Evolutionary conservation across 225 moss, liverwort and hornwort genomes (phyloP), one percentile per base, ranked within the genome.

Genomic region (Anthoceros angustus): DNA sequence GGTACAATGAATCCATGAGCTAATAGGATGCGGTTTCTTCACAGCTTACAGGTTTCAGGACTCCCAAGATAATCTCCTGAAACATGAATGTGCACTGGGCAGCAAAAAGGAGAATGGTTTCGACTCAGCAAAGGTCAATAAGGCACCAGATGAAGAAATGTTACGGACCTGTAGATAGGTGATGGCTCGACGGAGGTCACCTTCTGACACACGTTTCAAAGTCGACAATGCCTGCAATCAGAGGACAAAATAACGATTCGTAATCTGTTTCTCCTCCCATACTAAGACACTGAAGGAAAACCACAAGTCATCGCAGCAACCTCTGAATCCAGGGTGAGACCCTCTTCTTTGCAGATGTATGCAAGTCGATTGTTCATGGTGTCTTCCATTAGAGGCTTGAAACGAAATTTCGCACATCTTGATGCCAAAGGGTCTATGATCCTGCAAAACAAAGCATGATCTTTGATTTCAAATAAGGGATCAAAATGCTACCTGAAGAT

Each of bases 371-470:
- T 80, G 21, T 85, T 86, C 95, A 98, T 98, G 61, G 91, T 76
- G 48, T 87, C 85, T 74, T 92, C 88, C 42, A 87, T 43, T 10
- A 98, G 91, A 15, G 95, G 88, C 71, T 91, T 95, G 39, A 95
- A 95, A 61, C 95, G 80, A 65, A 86, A 95, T 71, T 95, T 95
- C 60, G 95, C 95, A 73, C 95, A 95, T n/a, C 95, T 83, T 50
- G 95, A 95, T 70, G 95, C 95, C 74, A 95, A 69, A n/a, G 95
- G 95, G 80, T 95, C 95, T 66, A 95, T 95, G 64, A 95, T 95
- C 74, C 95, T 88, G 78, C 12, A 76, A 62, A 42, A 64, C 10
- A 48, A 46, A 68, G 6, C 9, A 43, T 60, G 32, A 12, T 25
- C 7, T 7, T 15, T 64, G 16, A 39, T 24, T 16, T 23, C 7